phyloP scores from a whole-genome alignment of 768 basidiomycete genomes.

The Trametes punicea region DNA sequence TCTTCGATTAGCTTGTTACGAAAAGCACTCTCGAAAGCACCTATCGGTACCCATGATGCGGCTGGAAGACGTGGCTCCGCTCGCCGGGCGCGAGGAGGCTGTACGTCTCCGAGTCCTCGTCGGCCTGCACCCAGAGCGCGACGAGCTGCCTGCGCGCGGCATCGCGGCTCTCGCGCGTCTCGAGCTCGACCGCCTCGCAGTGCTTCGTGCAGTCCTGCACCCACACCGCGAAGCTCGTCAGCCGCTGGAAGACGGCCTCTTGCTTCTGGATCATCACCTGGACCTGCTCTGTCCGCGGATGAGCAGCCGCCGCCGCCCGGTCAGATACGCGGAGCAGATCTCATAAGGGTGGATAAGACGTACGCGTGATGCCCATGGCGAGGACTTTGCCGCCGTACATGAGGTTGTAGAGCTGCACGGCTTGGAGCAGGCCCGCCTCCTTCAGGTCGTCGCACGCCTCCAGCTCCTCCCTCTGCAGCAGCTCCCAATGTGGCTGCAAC shows the following conservation, averaged over 20 bases:
- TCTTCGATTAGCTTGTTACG: too few relatives aligned
- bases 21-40: too few relatives aligned
- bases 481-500: constrained; percentile 18
- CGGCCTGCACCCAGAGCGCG: constrained; percentile 20
- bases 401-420: constrained; percentile 21
- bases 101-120: constrained; percentile 14
- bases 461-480: constrained; percentile 15
- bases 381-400: constrained; percentile 25
- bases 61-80: constrained; percentile 9
- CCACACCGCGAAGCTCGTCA: constrained; percentile 22
- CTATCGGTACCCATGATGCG: not conserved
- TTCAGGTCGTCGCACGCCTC: constrained; percentile 11
- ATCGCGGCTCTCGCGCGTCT: constrained; percentile 15
- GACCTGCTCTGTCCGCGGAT: constrained; percentile 12
- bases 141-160: constrained; percentile 19
- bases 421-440: constrained; percentile 21
- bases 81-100: constrained; percentile 10
- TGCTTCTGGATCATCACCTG: constrained; percentile 23
- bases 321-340: not conserved
- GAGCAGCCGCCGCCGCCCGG: too few relatives aligned
- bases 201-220: constrained; percentile 22
- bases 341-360: not conserved
- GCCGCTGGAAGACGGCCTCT: constrained; percentile 18
- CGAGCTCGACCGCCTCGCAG: constrained; percentile 22
- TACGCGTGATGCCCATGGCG: constrained; percentile 24